Base-by-base conservation (phyloP, 495 filamentous ascomycete genomes). In the Tuber indicum region DNA sequence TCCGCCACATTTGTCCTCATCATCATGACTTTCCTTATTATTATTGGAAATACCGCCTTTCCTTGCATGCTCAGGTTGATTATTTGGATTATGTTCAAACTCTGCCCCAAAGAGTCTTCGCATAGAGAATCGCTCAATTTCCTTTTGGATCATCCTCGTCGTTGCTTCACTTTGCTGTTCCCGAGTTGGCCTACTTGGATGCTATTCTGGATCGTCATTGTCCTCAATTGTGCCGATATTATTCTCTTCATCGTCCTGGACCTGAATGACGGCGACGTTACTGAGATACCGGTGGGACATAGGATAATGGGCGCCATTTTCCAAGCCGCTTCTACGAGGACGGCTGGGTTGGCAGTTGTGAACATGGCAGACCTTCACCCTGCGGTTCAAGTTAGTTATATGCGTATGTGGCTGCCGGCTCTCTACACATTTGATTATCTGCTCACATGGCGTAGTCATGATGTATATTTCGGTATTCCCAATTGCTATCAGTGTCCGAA, bases 31-130 rank as follows among this genome's bases (percentile, higher is more conserved):
- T 92, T 91, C 75, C 84, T 93, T 43, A 92, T 93, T 76, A 86
- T 93, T 70, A 91, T 92, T 71, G 91, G 91, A 49, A 93, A 93
- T 75, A 93, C 91, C 0, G 91, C 88, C 8, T 93, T 93, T 75
- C 91, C 91, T 1, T 92, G 90, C 81, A 90, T 92, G 88, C 88
- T 93, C 44, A 88, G 91, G 23, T 86, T 93, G 70, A 85, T 90
- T 44, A 92, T 93, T 75, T 93, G 91, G 90, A 62, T 87, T 9
- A 47, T 85, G 16, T 89, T 88, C 3, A 89, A 88, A 71, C 47
- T 90, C n/a, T 86, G 86, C 7, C 87, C 87, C 2, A 42, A 80
- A n/a, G 80, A 83, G 39, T 84, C 78, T 39, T 79, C 81, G 8
- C 71, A 85, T 21, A 86, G 84, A 82, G 87, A 88, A 76, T 86